These are phyloP conservation scores for Monotropa hypopitys DNA, from an alignment of 179 eudicot genomes.

Conservation along the genomic window DNA sequence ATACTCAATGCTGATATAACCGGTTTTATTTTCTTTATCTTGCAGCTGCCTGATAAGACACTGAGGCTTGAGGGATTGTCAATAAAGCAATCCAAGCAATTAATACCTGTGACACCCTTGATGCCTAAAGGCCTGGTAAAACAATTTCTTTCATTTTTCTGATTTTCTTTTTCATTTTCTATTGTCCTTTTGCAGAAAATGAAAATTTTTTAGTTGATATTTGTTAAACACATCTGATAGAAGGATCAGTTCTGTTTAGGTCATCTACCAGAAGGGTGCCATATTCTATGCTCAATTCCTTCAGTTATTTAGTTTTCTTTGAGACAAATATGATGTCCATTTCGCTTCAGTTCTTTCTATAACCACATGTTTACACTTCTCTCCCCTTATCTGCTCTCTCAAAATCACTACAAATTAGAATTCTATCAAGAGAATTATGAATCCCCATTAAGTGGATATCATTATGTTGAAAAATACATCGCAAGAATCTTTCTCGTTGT, in stretches of 20 bases:
- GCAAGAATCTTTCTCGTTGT: neutral
- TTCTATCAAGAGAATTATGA: neutral
- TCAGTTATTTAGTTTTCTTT: neutral
- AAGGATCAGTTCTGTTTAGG: neutral
- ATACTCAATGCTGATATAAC: neutral
- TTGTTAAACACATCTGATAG: neutral
- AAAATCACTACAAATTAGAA: neutral
- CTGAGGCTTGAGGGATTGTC: slow-evolving; percentile 86
- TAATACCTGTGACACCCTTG: slow-evolving; percentile 68
- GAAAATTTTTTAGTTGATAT: neutral
- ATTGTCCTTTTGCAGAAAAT: neutral
- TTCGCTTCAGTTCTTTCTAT: neutral
- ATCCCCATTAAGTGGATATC: neutral
- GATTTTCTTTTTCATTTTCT: neutral
- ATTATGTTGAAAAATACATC: neutral
- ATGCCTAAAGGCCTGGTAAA: slow-evolving; percentile 55
- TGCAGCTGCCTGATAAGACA: slow-evolving; percentile 46
- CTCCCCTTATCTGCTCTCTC: neutral
- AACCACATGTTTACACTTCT: neutral
- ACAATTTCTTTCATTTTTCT: neutral
- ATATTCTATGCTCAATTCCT: neutral
- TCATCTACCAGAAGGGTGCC: neutral
- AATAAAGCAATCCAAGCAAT: slow-evolving; percentile 60
- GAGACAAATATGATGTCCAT: neutral
- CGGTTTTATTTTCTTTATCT: neutral